A percentile compares a stretch with the other conserved stretches of the same genome.
Conservation (phyloP, 768 basidiomycete species). For the Cystobasidium onofrii region DNA sequence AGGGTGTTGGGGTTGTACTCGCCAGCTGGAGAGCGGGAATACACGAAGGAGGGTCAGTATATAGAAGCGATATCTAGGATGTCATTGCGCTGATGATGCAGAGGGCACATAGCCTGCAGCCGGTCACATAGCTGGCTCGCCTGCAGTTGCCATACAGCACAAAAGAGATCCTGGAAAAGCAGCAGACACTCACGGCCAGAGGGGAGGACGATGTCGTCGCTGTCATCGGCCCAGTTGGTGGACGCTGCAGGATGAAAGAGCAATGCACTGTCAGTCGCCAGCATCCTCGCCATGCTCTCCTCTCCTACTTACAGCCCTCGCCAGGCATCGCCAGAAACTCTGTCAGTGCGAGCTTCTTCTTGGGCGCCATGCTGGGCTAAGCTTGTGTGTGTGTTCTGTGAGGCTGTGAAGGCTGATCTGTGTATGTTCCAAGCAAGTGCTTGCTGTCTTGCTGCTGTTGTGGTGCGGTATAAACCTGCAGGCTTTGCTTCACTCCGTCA, state of each 20-base stretch:
- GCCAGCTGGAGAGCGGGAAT: background rate
- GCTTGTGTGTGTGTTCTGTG: background rate
- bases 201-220: constrained; percentile 67
- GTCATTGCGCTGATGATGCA: too few relatives aligned
- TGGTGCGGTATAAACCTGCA: too few relatives aligned
- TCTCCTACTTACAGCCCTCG: background rate
- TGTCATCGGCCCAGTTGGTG: constrained; percentile 92
- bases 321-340: background rate
- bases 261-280: too few relatives aligned
- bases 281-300: too few relatives aligned
- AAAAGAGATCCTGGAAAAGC: background rate
- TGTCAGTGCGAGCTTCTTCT: constrained; percentile 6
- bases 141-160: background rate
- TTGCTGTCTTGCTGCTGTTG: background rate
- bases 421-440: too few relatives aligned
- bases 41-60: background rate
- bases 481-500: too few relatives aligned
- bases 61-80: too few relatives aligned
- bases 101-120: too few relatives aligned
- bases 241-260: background rate
- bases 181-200: constrained; percentile 67
- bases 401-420: too few relatives aligned
- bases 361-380: constrained; percentile 12
- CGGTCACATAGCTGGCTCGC: too few relatives aligned
- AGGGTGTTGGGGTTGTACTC: background rate